Evolutionary conservation across 768 basidiomycete genomes (phyloP).

Genomic region (Russula lepida): DNA sequence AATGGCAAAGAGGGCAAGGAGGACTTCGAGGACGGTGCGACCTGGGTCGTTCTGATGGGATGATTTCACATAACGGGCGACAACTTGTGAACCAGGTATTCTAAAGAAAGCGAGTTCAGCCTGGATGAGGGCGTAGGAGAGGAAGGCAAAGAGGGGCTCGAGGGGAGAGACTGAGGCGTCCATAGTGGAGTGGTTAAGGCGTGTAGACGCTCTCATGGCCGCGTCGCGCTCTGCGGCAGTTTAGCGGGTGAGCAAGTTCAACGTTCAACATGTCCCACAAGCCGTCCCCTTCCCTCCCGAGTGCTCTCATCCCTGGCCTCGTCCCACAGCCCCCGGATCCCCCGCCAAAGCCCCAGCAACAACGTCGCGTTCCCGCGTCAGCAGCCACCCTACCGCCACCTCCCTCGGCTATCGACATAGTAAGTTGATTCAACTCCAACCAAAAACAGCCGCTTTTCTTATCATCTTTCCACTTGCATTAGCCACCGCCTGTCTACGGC

Average conservation of each 20-base stretch:
- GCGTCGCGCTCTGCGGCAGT: conserved; percentile 2
- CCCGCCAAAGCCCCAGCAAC: conserved; percentile 21
- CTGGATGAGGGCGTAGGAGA: conserved; percentile 52
- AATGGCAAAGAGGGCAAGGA: conserved; percentile 81
- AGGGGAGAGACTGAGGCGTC: conserved; percentile 31
- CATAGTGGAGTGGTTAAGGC: conserved; percentile 27
- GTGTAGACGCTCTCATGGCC: background rate
- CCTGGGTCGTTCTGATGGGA: conserved; percentile 96
- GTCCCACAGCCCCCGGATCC: conserved; percentile 22
- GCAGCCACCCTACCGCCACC: conserved; percentile 31
- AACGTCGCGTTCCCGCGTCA: conserved; percentile 34
- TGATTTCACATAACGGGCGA: conserved; percentile 86
- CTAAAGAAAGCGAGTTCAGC: conserved; percentile 62
- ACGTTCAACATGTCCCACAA: conserved; percentile 24
- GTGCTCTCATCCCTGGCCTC: conserved; percentile 20
- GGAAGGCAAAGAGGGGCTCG: conserved; percentile 53
- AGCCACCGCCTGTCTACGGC: conserved; percentile 41
- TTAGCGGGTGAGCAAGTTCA: conserved; percentile 1
- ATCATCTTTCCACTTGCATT: conserved; percentile 8
- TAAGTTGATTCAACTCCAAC: conserved; percentile 21
- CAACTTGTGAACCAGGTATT: conserved; percentile 72
- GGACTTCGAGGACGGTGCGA: conserved; percentile 80
- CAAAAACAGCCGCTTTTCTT: conserved; percentile 6
- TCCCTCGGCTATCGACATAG: conserved; percentile 35
- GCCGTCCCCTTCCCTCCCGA: conserved; percentile 22